A percentile compares a stretch with the other conserved stretches of the same genome.
Evolutionary conservation across 257 asterid genomes (phyloP).

Genomic region (Rehmannia glutinosa): DNA sequence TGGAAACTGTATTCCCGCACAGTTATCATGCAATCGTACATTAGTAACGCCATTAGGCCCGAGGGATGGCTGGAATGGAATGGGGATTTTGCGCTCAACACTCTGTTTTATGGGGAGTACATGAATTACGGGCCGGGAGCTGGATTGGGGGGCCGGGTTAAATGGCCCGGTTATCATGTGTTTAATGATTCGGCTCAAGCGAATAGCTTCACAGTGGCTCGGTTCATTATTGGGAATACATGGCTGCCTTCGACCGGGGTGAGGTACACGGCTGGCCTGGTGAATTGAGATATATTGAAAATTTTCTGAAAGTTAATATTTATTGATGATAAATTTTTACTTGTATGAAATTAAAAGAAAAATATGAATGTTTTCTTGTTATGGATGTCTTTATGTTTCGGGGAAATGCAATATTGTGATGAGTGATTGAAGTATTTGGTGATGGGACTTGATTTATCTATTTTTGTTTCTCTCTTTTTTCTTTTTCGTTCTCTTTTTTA

Average conservation of each 20-base stretch:
- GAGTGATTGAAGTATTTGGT: too few relatives aligned
- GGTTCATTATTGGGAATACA: conserved; percentile 41
- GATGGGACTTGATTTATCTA: too few relatives aligned
- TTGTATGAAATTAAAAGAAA: too few relatives aligned
- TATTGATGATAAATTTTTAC: not conserved
- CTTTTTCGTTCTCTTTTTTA: too few relatives aligned
- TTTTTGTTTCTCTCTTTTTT: too few relatives aligned
- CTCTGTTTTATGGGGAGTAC: conserved; percentile 49
- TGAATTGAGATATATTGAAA: conserved; percentile 11
- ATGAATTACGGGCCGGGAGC: conserved; percentile 51
- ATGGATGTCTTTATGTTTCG: too few relatives aligned
- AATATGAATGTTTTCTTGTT: too few relatives aligned
- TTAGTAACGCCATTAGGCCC: conserved; percentile 39
- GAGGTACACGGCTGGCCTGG: conserved; percentile 40
- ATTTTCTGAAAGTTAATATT: too few relatives aligned
- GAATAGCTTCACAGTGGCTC: conserved; percentile 37
- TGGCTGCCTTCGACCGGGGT: conserved; percentile 70
- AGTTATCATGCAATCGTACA: conserved; percentile 47
- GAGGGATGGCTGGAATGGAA: conserved; percentile 68
- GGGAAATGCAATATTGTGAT: too few relatives aligned
- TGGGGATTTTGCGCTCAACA: conserved; percentile 32
- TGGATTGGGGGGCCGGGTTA: conserved; percentile 33
- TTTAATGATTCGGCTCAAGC: conserved; percentile 39
- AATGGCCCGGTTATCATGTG: conserved; percentile 51
- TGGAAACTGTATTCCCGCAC: conserved; percentile 47